These are phyloP conservation scores for Ambrosia hybrid DNA, from an alignment of 140 eudicot genomes.

Conservation along the genomic window DNA sequence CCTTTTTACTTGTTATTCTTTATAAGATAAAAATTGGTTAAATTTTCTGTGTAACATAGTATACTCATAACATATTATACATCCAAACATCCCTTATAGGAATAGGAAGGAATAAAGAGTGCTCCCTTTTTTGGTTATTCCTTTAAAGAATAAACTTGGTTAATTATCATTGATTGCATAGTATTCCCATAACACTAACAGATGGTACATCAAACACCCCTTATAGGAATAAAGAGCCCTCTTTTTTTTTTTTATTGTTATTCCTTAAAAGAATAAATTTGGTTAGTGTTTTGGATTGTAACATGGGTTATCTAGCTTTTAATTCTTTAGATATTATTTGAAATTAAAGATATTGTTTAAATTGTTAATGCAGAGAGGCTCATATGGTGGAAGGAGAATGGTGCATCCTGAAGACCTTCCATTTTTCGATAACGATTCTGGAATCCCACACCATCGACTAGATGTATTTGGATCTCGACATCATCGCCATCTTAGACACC, in stretches of 20 bases:
- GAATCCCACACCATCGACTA: slow-evolving; percentile 47
- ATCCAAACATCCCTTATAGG: too few relatives aligned
- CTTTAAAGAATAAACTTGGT: background rate
- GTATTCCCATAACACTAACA: background rate
- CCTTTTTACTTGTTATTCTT: too few relatives aligned
- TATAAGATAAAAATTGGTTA: too few relatives aligned
- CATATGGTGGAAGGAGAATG: slow-evolving; percentile 63
- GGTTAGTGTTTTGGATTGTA: background rate
- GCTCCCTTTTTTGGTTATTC: too few relatives aligned
- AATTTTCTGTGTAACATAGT: too few relatives aligned
- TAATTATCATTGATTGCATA: background rate
- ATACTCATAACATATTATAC: too few relatives aligned
- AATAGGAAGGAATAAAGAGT: too few relatives aligned
- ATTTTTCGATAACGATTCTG: slow-evolving; percentile 51
- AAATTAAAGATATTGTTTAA: background rate
- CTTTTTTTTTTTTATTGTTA: too few relatives aligned
- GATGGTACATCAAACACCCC: background rate
- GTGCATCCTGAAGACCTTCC: slow-evolving; percentile 67
- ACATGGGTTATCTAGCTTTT: background rate
- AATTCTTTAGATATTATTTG: background rate
- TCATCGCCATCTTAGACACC: slow-evolving; percentile 72
- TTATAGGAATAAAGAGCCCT: too few relatives aligned
- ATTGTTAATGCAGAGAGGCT: slow-evolving; percentile 42
- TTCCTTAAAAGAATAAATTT: too few relatives aligned
- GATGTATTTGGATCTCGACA: slow-evolving; percentile 61